phyloP scores from a whole-genome alignment of 257 asterid species.

The Vinca minor region DNA sequence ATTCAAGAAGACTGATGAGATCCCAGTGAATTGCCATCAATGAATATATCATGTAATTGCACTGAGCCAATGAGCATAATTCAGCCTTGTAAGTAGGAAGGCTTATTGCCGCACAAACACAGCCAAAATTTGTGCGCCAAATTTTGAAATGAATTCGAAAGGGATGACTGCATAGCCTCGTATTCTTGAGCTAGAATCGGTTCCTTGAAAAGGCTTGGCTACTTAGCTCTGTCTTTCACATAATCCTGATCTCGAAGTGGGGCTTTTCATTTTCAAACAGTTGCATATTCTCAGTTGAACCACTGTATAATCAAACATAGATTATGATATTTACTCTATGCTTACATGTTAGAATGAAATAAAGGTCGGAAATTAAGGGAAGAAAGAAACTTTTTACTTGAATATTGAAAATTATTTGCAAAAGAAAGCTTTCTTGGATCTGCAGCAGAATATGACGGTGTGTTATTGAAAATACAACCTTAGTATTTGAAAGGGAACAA shows the following conservation, averaged over 20 bases:
- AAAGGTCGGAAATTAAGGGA: neutral
- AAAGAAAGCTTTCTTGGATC: neutral
- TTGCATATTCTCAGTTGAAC: neutral
- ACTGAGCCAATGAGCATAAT: neutral
- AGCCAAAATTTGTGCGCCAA: no score
- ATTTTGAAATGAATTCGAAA: no score
- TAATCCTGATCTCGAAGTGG: neutral
- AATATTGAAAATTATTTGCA: slow-evolving; percentile 3
- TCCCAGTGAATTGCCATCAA: neutral
- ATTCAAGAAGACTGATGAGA: no score
- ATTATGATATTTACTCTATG: no score
- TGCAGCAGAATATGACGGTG: neutral
- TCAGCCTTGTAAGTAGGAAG: neutral
- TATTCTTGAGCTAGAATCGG: neutral
- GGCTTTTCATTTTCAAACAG: neutral
- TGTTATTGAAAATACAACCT: neutral
- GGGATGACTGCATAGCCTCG: no score
- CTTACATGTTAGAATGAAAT: no score
- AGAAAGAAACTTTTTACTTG: neutral
- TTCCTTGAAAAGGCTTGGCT: neutral
- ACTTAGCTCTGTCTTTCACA: neutral
- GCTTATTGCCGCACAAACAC: neutral
- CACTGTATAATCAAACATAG: neutral
- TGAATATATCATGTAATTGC: neutral
- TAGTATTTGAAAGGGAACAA: neutral